Evolutionary conservation across 2,329 filamentous ascomycete genomes (phyloP).

Genomic region (Botrytis galanthina): DNA sequence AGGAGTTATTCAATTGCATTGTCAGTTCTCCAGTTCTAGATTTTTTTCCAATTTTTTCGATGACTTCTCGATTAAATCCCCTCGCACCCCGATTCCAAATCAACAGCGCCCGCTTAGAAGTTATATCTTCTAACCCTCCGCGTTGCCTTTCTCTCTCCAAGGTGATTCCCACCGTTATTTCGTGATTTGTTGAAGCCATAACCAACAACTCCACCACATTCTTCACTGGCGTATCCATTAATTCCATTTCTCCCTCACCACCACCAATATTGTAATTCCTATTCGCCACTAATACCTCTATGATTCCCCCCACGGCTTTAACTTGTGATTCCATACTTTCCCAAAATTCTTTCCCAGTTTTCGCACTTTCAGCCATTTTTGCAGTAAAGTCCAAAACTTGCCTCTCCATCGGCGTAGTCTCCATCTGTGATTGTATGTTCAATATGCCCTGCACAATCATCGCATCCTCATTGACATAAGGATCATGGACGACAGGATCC

Average conservation of each 20-base stretch:
- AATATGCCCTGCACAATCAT: neutral
- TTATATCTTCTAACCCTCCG: neutral
- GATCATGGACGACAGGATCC: neutral
- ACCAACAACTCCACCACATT: neutral
- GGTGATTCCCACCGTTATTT: neutral
- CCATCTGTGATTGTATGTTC: neutral
- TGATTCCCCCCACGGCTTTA: neutral
- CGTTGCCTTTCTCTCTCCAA: neutral
- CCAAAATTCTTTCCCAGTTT: neutral
- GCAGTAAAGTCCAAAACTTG: neutral
- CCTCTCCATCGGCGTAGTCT: neutral
- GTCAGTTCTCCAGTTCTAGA: neutral
- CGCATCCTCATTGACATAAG: neutral
- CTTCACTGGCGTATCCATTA: neutral
- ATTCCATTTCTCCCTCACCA: neutral
- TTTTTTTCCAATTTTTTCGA: neutral
- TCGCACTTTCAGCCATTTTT: neutral
- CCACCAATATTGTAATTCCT: neutral
- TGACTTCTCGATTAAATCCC: slow-evolving; percentile 7
- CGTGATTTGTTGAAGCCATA: neutral
- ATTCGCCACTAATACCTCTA: neutral
- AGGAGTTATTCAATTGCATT: neutral
- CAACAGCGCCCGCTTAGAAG: neutral
- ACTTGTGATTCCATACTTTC: neutral
- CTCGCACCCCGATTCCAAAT: slow-evolving; percentile 2